These are phyloP conservation scores for Macrotyloma uniflorum DNA, from an alignment of 306 rosid genomes.

Conservation along the genomic window DNA sequence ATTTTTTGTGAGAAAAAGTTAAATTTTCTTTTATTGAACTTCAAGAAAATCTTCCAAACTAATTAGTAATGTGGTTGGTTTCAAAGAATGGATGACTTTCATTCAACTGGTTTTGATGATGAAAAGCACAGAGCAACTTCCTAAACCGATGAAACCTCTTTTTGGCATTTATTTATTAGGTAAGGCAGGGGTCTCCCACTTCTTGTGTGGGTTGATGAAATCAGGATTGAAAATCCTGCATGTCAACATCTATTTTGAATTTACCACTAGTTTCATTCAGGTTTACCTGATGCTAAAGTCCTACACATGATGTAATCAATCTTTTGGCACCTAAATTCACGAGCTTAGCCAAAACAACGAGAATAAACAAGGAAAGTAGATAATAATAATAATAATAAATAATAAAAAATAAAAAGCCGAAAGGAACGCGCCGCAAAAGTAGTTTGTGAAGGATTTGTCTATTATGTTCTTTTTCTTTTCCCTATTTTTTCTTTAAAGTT, in stretches of 20 bases:
- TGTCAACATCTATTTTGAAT: constrained; percentile 33
- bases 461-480: too few species aligned
- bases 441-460: too few species aligned
- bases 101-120: not conserved
- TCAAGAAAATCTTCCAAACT: not conserved
- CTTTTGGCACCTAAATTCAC: constrained; percentile 16
- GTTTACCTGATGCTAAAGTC: constrained; percentile 1
- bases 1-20: not conserved
- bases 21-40: not conserved
- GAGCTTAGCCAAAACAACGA: not conserved
- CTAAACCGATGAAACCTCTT: not conserved
- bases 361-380: not conserved
- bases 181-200: constrained; percentile 24
- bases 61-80: not conserved
- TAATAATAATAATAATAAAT: too few species aligned
- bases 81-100: constrained; percentile 1
- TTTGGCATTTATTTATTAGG: constrained; percentile 32
- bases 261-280: constrained; percentile 32
- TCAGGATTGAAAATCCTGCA: constrained; percentile 12
- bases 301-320: constrained; percentile 23
- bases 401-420: not conserved
- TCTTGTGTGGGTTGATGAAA: constrained; percentile 28
- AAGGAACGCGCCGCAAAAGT: not conserved
- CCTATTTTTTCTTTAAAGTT: not conserved
- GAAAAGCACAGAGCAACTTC: constrained; percentile 8